Base-by-base conservation (phyloP, 306 rosid species). In the Dryas octopetala region DNA sequence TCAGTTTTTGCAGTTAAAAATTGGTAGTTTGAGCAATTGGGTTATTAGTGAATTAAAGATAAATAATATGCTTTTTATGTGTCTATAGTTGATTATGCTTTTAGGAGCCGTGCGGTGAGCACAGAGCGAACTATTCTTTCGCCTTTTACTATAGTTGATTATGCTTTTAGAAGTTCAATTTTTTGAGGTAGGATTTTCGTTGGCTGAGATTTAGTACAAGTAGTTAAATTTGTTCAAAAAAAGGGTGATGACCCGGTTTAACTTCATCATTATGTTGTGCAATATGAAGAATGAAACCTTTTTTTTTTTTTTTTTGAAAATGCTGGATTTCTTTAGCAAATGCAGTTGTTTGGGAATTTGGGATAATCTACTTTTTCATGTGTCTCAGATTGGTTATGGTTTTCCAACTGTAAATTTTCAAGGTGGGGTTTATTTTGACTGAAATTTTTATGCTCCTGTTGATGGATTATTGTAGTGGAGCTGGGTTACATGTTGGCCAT, bases 401-500 rank as follows among this genome's bases (percentile, higher is more conserved):
- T 46, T 46, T 46, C 3, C 1, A 68, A 52, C 68, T 23, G 60
- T 49, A 43, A 19, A 12, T 7, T 9, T 45, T 44, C 2, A 9
- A n/a, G 50, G n/a, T 53, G 13, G 70, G 28, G 62, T 4, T 15
- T 54, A 5, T 48, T 50, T 57, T 53, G 44, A 60, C 53, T 51
- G 62, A 51, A 54, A 57, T 57, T 66, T 54, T 28, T 76, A n/a
- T 76, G 64, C 44, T 71, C 66, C 47, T 74, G 70, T 71, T 57
- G 46, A 65, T 62, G 48, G 58, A 67, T 70, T 60, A 40, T 68
- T 82, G 82, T 83, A 94, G 98, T 74, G 98, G 98, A 78, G 96
- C 97, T 47, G 97, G 98, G 40, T 79, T 95, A 72, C 97, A 95
- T 66, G 98, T 95, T 72, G 98, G 97, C 4, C 98, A 95, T 89